These are phyloP conservation scores for Naganishia randhawae DNA, from an alignment of 768 basidiomycete species.

Conservation along the genomic window DNA sequence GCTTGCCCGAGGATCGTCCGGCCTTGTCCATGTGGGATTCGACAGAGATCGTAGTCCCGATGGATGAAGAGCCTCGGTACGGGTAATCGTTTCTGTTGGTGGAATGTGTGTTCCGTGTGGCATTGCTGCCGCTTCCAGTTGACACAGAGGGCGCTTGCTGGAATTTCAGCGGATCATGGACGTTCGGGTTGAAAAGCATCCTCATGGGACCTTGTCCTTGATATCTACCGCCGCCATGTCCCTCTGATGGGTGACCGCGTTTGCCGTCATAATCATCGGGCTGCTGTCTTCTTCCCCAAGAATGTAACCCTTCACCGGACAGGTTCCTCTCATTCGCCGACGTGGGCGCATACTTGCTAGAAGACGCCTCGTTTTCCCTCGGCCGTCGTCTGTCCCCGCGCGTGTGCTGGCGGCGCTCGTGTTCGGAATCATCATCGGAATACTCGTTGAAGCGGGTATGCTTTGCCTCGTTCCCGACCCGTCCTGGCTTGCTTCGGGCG, in stretches of 20 bases:
- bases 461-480: background rate
- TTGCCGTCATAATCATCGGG: background rate
- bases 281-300: slow-evolving; percentile 1
- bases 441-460: slow-evolving; percentile 3
- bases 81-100: slow-evolving; percentile 14
- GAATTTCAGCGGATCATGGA: slow-evolving; percentile 88
- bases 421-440: background rate
- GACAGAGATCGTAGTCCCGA: slow-evolving; percentile 14
- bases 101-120: background rate
- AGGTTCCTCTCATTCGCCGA: background rate
- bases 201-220: slow-evolving; percentile 26
- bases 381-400: background rate
- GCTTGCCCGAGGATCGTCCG: too few relatives aligned
- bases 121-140: slow-evolving; percentile 32
- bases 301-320: slow-evolving; percentile 14
- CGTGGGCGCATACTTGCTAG: slow-evolving; percentile 11
- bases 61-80: slow-evolving; percentile 17
- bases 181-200: slow-evolving; percentile 64
- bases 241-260: background rate
- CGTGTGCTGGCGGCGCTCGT: background rate
- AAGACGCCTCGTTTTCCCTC: background rate
- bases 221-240: background rate
- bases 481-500: background rate
- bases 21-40: slow-evolving; percentile 8
- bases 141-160: slow-evolving; percentile 51